These are phyloP conservation scores for Cyclostephanos tholiformis DNA, from an alignment of 108 stramenopile genomes.

Conservation along the genomic window DNA sequence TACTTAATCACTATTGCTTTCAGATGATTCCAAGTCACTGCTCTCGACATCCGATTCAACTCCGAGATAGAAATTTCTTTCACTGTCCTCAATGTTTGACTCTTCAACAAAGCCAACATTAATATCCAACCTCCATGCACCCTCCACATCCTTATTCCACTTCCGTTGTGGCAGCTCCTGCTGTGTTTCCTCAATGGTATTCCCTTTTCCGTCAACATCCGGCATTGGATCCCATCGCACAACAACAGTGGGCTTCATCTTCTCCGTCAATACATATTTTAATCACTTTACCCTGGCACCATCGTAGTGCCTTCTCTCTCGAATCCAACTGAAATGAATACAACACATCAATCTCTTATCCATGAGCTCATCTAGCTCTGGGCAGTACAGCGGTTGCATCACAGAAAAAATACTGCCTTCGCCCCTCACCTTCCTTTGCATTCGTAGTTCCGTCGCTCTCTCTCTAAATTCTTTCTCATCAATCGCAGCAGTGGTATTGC, in stretches of 20 bases:
- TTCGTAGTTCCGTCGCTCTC: too few species aligned
- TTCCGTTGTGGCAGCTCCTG: conserved; percentile 3
- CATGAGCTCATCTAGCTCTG: conserved; percentile 9
- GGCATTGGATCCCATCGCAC: conserved; percentile 10
- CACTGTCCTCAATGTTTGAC: not conserved
- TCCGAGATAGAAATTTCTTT: not conserved
- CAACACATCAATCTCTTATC: too few species aligned
- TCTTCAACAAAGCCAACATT: conserved; percentile 4
- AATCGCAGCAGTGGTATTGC: too few species aligned
- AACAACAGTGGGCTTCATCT: not conserved
- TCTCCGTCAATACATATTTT: not conserved
- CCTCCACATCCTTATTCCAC: conserved; percentile 17
- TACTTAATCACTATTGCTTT: too few species aligned
- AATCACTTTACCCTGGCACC: too few species aligned
- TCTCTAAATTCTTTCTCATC: too few species aligned
- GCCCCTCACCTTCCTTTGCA: conserved; percentile 2
- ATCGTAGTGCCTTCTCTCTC: too few species aligned
- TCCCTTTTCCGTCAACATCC: conserved; percentile 6
- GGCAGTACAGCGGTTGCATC: conserved; percentile 15
- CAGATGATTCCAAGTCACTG: too few species aligned
- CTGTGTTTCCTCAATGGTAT: conserved; percentile 6
- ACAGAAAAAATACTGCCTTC: conserved; percentile 16
- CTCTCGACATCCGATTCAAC: too few species aligned
- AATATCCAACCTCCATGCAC: conserved; percentile 16
- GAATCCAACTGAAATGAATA: too few species aligned